Base-by-base conservation (phyloP, 352 stramenopile species). In the Phytopythium ostracodes region DNA sequence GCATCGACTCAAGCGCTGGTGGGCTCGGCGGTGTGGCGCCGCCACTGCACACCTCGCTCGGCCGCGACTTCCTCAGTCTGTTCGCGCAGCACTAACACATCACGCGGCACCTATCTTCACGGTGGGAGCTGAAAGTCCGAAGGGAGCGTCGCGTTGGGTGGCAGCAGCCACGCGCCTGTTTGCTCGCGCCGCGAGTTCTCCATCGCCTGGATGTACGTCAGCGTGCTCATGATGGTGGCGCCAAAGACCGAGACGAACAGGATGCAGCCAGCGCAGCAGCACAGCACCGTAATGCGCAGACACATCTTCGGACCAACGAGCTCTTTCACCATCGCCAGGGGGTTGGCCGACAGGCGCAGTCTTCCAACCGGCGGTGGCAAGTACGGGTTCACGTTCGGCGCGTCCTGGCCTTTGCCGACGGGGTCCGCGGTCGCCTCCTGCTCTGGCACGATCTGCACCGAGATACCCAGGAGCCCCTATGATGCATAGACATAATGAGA, bases 351-450 rank as follows among this genome's bases (percentile, higher is more conserved):
- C 24, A 94, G 70, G 4, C 87, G 79, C 59, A 98, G 83, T 9
- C 93, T 72, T 9, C 93, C 92, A 15, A 93, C 85, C 1, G 92
- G 88, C 31, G 84, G 87, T 20, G 92, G 90, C 20, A 97, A 60
- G 67, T 96, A 96, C 22, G 93, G 93, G 43, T 97, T 96, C 42
- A 87, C 72, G 66, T 98, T 98, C 14, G 93, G 93, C 0, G 92
- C 69, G 10, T 79, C 81, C 35, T 92, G 83, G 1, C 89, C 93
- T 40, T 78, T 84, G 29, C 92, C 93, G 4, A 92, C 89, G 0
- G 77, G 77, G 60, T 89, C 87, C 14, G 75, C 66, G 9, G 77
- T 43, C 0, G 89, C 90, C 56, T 96, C 79, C 24, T 93, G 85
- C 52, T 94, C 81, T 0, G 92, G 89, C 0, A 97, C 82, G 31